phyloP scores from a whole-genome alignment of 306 rosid species.

The Corylus heterophylla region DNA sequence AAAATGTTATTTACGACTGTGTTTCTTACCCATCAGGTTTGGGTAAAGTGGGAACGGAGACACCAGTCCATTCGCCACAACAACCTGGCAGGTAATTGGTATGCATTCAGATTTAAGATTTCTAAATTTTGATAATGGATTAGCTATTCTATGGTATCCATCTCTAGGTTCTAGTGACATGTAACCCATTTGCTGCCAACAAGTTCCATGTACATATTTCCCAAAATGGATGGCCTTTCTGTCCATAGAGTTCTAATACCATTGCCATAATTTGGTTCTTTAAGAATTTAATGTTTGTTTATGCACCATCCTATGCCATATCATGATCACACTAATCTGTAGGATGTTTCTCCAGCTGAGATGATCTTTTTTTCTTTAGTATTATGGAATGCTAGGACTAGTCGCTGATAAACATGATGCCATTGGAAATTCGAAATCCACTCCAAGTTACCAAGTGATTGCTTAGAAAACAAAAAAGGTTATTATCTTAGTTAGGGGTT shows the following conservation, averaged over 20 bases:
- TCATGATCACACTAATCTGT: background rate
- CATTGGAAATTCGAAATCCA: too few relatives aligned
- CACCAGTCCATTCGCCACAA: slow-evolving; percentile 83
- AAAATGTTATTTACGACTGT: background rate
- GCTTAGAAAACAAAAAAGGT: too few relatives aligned
- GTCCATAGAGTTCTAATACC: background rate
- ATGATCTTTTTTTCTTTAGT: background rate
- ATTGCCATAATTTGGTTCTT: background rate
- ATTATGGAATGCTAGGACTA: background rate
- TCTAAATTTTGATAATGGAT: background rate
- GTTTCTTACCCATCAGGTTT: slow-evolving; percentile 52
- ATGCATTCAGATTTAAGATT: slow-evolving; percentile 5
- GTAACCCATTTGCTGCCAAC: background rate
- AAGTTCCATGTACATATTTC: background rate
- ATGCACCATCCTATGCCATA: background rate
- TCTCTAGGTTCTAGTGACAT: background rate
- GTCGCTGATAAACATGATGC: background rate
- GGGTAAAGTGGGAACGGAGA: slow-evolving; percentile 79
- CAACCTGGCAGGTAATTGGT: slow-evolving; percentile 54
- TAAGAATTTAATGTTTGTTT: too few relatives aligned
- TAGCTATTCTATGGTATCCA: background rate
- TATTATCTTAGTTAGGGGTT: too few relatives aligned
- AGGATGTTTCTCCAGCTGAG: background rate
- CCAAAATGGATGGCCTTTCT: background rate
- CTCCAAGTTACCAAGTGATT: too few relatives aligned